Base-by-base conservation (phyloP, 768 basidiomycete genomes). In the Agrocybe pediades region DNA sequence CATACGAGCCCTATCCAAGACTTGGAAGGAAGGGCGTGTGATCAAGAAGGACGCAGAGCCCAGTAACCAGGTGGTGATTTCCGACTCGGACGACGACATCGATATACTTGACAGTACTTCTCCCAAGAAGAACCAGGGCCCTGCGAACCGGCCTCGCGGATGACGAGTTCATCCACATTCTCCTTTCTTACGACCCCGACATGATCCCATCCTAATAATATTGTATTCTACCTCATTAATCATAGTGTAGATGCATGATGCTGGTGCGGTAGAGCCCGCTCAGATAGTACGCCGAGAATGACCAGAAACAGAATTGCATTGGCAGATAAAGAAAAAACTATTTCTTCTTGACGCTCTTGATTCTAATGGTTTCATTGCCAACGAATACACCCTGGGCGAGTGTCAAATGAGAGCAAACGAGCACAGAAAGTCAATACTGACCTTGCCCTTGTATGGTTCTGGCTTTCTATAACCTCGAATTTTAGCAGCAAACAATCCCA, bases 381-480 rank as follows among this genome's bases (percentile, higher is more conserved):
- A 98, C 83, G 62, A 98, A 96, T 55, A 98, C 87, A 58, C 95
- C 95, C 91, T 98, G 16, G 3, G 47, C 15, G 27, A 29, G 0
- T 48, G 50, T 52, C 21, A 39, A 43, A 24, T 23, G 50, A 55
- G 11, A 44, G 20, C 5, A 45, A 19, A 39, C 19, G 44, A 50
- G 40, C 17, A 26, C 30, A 19, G 27, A 41, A 42, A 20, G n/a
- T 8, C 20, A 49, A 49, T 21, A 36, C 89, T 47, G 65, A 96
- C 95, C 82, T 98, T 98, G 67, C 95, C 96, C 73, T 98, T 93
- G 74, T 98, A 99, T 15, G 95, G 95, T 67, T 99, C 96, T 19
- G 96, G 96, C 61, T 87, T 88, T 62, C 96, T 82, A 74, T 86
- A 88, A 54, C 79, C 81, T 57, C 95, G 79, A 21, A 98, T 86